Evolutionary conservation across 1,284 basidiomycete species (phyloP).

Genomic region (Flammula alnicola): DNA sequence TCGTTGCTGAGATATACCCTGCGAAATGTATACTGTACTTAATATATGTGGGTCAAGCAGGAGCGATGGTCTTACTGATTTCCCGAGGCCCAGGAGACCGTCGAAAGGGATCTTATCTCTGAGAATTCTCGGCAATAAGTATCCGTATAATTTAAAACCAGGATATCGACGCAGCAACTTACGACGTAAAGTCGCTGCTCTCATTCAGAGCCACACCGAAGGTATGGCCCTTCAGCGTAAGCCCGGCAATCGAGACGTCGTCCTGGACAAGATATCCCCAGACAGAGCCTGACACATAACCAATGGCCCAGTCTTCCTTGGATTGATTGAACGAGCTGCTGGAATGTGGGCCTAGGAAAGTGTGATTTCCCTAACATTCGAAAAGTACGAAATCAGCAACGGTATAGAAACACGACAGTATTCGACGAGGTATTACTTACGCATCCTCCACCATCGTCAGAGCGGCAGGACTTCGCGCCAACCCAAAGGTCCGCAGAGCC

Average conservation of each 20-base stretch:
- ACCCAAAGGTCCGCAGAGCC: slow-evolving; percentile 90
- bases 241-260: slow-evolving; percentile 63
- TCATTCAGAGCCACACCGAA: slow-evolving; percentile 73
- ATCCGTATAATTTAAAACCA: slow-evolving; percentile 25
- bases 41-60: too few species aligned
- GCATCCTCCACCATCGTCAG: slow-evolving; percentile 33
- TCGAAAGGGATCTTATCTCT: slow-evolving; percentile 62
- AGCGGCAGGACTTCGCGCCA: slow-evolving; percentile 60
- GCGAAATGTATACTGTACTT: too few species aligned
- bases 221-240: slow-evolving; percentile 58
- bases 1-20: slow-evolving; percentile 64
- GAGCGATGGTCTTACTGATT: slow-evolving; percentile 57
- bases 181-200: slow-evolving; percentile 56
- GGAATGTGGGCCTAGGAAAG: slow-evolving; percentile 59
- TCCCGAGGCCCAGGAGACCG: slow-evolving; percentile 79
- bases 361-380: slow-evolving; percentile 60
- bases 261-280: slow-evolving; percentile 67
- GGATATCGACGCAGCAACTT: slow-evolving; percentile 8
- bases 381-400: slow-evolving; percentile 1
- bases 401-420: too few species aligned
- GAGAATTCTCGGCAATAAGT: slow-evolving; percentile 27
- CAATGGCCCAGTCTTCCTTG: slow-evolving; percentile 59
- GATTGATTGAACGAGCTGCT: slow-evolving; percentile 66
- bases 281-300: slow-evolving; percentile 76
- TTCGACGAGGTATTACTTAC: slow-evolving; percentile 29